phyloP scores from a whole-genome alignment of 352 stramenopile genomes.

The Phytophthora colocasiae region DNA sequence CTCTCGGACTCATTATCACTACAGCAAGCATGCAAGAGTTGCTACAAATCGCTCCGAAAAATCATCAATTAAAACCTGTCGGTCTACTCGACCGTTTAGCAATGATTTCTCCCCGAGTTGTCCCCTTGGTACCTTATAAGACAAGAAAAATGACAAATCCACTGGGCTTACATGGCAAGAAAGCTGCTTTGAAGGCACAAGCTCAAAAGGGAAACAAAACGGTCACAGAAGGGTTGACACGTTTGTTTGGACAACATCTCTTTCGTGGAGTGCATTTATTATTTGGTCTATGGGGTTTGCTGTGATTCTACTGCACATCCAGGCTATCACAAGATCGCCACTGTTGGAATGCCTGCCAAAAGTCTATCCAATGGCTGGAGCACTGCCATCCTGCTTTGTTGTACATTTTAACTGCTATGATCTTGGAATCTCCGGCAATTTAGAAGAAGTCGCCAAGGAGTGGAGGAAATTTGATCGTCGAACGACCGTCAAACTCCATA shows the following conservation, averaged over 20 bases:
- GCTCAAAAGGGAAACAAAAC: too few species aligned
- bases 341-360: slow-evolving; percentile 22
- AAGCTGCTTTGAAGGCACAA: too few species aligned
- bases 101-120: too few species aligned
- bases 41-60: neutral
- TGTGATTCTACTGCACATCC: slow-evolving; percentile 27
- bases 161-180: too few species aligned
- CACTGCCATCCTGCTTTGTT: slow-evolving; percentile 34
- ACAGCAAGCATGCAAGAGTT: slow-evolving; percentile 7
- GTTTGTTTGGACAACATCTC: neutral
- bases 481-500: slow-evolving; percentile 24
- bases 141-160: too few species aligned
- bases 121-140: too few species aligned
- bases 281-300: slow-evolving; percentile 23
- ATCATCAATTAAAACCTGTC: too few species aligned
- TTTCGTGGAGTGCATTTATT: slow-evolving; percentile 3
- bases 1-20: slow-evolving; percentile 23
- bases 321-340: slow-evolving; percentile 8
- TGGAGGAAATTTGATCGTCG: slow-evolving; percentile 31
- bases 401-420: slow-evolving; percentile 46
- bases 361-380: slow-evolving; percentile 39
- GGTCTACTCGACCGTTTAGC: too few species aligned
- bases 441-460: slow-evolving; percentile 9
- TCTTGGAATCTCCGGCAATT: neutral
- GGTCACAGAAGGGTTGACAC: too few species aligned